A percentile compares a stretch with the other conserved stretches of the same genome.
These are phyloP conservation scores for Gonium pectorale DNA, from an alignment of 139 green algal species.

Conservation along the genomic window DNA sequence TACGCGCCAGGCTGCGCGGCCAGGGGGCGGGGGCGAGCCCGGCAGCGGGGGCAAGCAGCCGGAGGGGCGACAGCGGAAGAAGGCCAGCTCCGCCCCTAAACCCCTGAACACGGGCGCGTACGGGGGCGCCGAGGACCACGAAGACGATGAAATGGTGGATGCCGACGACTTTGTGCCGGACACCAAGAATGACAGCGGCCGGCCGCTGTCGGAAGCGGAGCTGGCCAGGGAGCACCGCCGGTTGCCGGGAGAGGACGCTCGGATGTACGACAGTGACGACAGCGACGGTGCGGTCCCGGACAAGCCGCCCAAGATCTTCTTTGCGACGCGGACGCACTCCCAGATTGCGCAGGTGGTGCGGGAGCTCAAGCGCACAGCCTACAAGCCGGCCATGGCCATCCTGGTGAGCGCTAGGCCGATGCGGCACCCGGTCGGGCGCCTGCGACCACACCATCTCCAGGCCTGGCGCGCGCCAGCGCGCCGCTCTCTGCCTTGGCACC, in stretches of 20 bases:
- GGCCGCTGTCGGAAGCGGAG: too few species aligned
- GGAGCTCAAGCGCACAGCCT: slow-evolving; percentile 89
- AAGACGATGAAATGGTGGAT: not conserved
- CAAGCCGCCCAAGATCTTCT: slow-evolving; percentile 78
- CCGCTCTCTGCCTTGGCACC: too few species aligned
- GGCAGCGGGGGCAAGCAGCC: not conserved
- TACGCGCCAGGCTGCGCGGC: not conserved
- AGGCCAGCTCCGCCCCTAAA: too few species aligned
- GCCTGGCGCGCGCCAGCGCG: too few species aligned
- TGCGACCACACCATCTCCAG: too few species aligned
- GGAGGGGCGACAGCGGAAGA: too few species aligned
- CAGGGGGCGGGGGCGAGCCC: not conserved
- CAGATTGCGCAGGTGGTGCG: slow-evolving; percentile 95
- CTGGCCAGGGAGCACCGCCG: too few species aligned
- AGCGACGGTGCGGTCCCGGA: not conserved
- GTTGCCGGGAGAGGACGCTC: too few species aligned
- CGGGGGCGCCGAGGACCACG: not conserved
- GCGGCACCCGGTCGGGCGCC: too few species aligned
- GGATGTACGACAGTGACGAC: too few species aligned
- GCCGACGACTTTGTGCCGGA: not conserved
- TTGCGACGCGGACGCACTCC: slow-evolving; percentile 91
- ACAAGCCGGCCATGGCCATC: slow-evolving; percentile 87
- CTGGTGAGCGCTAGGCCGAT: slow-evolving; percentile 70
- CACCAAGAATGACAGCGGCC: not conserved
- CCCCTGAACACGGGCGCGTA: not conserved